Conservation (phyloP, 2,329 filamentous ascomycete genomes). For the Geosmithia morbida region DNA sequence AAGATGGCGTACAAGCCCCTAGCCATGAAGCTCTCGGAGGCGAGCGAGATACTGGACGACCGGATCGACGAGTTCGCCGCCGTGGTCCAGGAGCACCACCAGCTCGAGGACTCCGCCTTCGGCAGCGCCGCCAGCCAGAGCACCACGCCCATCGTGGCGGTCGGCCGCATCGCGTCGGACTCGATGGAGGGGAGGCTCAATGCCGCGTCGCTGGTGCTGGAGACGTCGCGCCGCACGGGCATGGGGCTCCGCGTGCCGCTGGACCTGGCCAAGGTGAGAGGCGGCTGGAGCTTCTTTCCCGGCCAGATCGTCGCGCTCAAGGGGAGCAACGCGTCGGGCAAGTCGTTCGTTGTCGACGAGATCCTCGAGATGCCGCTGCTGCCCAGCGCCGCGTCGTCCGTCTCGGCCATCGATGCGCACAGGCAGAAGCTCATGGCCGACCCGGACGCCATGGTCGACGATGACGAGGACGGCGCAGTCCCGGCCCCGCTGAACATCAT, state of each 20-base stretch:
- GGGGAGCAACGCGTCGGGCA: slow-evolving; percentile 77
- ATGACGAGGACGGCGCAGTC: slow-evolving; percentile 22
- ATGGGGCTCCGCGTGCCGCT: slow-evolving; percentile 71
- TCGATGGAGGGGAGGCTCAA: slow-evolving; percentile 77
- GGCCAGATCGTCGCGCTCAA: slow-evolving; percentile 83
- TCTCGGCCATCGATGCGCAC: slow-evolving; percentile 50
- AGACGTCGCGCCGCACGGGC: slow-evolving; percentile 73
- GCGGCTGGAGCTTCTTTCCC: slow-evolving; percentile 71
- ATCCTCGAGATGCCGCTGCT: slow-evolving; percentile 62
- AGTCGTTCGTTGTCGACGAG: slow-evolving; percentile 68
- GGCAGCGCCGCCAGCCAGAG: slow-evolving; percentile 77
- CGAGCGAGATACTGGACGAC: slow-evolving; percentile 87
- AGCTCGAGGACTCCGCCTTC: slow-evolving; percentile 66
- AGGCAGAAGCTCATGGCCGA: slow-evolving; percentile 48
- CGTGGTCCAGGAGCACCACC: slow-evolving; percentile 60
- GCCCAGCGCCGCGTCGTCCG: slow-evolving; percentile 56
- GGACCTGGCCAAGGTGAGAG: slow-evolving; percentile 51
- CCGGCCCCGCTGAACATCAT: slow-evolving; percentile 61
- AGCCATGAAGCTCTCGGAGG: slow-evolving; percentile 86
- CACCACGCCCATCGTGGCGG: slow-evolving; percentile 74
- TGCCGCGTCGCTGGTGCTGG: slow-evolving; percentile 69
- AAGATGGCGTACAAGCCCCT: slow-evolving; percentile 87
- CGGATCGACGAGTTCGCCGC: slow-evolving; percentile 78
- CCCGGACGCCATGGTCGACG: slow-evolving; percentile 37
- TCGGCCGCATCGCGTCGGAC: slow-evolving; percentile 86